phyloP scores from a whole-genome alignment of 2,329 filamentous ascomycete species.

The Fusarium miscanthi region DNA sequence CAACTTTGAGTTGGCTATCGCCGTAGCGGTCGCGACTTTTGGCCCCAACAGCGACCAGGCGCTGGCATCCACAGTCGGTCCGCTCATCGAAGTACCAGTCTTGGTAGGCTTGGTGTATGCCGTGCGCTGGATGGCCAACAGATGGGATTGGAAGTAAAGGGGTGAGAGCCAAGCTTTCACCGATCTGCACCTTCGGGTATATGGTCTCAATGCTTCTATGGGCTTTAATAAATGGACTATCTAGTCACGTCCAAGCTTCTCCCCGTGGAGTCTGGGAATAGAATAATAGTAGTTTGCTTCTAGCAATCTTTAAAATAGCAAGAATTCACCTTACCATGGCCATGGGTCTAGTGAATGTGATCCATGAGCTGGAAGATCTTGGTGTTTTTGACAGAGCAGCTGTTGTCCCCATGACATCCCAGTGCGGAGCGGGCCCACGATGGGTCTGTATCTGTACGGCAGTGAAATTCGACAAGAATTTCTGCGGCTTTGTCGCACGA shows the following conservation, averaged over 20 bases:
- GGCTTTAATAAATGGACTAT: too few species aligned
- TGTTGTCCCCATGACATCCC: neutral
- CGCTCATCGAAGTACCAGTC: neutral
- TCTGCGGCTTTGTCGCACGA: neutral
- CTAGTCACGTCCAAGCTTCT: too few species aligned
- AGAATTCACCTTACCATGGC: accelerated
- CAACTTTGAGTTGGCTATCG: neutral
- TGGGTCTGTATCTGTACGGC: neutral
- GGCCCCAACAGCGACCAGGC: neutral
- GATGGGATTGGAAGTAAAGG: neutral
- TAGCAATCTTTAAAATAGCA: accelerated
- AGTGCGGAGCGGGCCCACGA: neutral
- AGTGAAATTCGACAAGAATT: neutral
- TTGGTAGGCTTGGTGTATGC: neutral
- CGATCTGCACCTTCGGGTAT: too few species aligned
- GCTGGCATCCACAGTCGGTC: neutral
- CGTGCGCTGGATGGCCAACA: neutral
- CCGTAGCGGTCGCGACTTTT: neutral
- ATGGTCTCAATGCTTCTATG: too few species aligned
- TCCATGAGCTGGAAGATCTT: neutral
- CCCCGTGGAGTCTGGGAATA: neutral
- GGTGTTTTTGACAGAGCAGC: neutral
- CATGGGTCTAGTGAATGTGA: neutral
- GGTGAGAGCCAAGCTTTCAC: constrained; percentile 41
- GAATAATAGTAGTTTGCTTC: neutral